A percentile compares a stretch with the other conserved stretches of the same genome.
Evolutionary conservation across 768 basidiomycete species (phyloP).

Genomic region (Gymnopilus dilepis): DNA sequence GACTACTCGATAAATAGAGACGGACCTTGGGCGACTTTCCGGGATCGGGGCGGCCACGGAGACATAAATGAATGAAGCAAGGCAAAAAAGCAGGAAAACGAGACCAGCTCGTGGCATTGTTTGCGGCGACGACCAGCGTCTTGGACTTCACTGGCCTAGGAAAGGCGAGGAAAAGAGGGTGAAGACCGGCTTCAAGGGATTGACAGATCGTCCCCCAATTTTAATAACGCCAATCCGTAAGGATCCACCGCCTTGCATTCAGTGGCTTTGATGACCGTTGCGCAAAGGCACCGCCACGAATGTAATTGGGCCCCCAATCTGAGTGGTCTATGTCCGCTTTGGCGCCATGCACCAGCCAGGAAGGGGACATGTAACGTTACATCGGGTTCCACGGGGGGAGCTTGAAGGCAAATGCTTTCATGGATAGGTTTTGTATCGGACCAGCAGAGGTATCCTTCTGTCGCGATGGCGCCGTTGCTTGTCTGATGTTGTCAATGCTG

Average conservation of each 20-base stretch:
- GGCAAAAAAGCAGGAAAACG: not conserved
- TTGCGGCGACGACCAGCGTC: not conserved
- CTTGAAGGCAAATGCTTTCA: no score
- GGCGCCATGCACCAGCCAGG: no score
- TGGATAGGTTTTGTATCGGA: no score
- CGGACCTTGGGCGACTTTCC: not conserved
- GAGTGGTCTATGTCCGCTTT: no score
- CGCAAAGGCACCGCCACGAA: not conserved
- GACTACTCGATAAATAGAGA: not conserved
- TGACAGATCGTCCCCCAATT: not conserved
- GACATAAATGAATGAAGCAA: not conserved
- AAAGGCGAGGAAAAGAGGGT: not conserved
- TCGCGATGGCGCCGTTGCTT: no score
- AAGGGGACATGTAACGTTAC: no score
- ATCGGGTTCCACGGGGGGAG: no score
- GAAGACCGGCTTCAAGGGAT: conserved; percentile 5
- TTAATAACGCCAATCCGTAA: not conserved
- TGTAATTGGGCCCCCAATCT: no score
- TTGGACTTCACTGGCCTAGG: not conserved
- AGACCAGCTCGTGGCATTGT: conserved; percentile 1
- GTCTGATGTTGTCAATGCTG: no score
- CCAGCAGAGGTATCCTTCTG: no score
- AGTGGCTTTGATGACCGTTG: not conserved
- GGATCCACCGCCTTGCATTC: not conserved
- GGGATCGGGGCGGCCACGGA: not conserved